Conservation (phyloP, 371 early-diverging fungal species). For the Syncephalis plumigaleata region DNA sequence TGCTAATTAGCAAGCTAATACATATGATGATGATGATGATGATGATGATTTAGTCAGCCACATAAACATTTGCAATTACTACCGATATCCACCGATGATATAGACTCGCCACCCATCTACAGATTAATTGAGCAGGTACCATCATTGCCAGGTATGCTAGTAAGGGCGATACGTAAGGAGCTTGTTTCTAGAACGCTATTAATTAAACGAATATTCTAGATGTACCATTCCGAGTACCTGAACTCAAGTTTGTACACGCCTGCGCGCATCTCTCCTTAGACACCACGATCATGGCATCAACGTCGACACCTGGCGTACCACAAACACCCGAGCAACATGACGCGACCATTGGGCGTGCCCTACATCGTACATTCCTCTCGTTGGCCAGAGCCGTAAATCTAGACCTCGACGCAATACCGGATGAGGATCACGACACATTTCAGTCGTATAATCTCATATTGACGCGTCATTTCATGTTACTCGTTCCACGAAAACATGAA, state of each 20-base stretch:
- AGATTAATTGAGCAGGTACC: too few species aligned
- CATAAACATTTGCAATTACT: constrained; percentile 62
- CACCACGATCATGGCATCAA: too few species aligned
- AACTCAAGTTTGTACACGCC: too few species aligned
- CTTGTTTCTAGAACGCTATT: too few species aligned
- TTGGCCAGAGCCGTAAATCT: constrained; percentile 2
- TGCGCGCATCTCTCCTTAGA: too few species aligned
- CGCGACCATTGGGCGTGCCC: constrained; percentile 11
- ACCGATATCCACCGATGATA: constrained; percentile 16
- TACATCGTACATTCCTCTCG: constrained; percentile 5
- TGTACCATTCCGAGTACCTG: too few species aligned
- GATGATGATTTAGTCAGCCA: constrained; percentile 19
- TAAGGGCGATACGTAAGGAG: too few species aligned
- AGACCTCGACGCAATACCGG: not conserved
- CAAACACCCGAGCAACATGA: constrained; percentile 4
- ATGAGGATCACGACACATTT: not conserved
- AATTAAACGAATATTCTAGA: too few species aligned
- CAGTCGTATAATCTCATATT: constrained; percentile 45
- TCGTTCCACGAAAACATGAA: constrained; percentile 43
- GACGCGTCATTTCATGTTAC: constrained; percentile 49
- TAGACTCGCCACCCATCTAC: constrained; percentile 27
- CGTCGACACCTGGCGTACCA: too few species aligned
- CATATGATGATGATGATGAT: too few species aligned
- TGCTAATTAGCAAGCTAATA: too few species aligned
- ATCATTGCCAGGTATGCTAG: too few species aligned